Evolutionary conservation across 2,329 filamentous ascomycete genomes (phyloP).

Genomic region (Fusarium sp.): DNA sequence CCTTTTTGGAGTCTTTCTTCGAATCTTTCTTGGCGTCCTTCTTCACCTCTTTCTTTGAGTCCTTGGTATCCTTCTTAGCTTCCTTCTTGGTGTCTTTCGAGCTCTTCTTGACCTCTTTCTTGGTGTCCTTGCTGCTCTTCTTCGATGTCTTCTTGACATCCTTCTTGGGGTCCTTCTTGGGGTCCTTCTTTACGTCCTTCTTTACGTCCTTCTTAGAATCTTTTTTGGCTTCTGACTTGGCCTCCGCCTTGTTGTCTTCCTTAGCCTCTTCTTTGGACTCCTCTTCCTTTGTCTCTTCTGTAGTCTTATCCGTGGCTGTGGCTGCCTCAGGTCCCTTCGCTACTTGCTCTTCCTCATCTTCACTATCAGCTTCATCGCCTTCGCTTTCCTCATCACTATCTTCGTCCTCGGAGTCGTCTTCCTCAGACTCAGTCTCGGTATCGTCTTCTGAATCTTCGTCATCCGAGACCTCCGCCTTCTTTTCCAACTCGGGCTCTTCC

Average conservation of each 20-base stretch:
- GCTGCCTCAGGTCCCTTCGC: conserved; percentile 28
- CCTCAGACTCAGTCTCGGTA: conserved; percentile 5
- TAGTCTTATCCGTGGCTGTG: conserved; percentile 24
- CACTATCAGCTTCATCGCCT: conserved; percentile 42
- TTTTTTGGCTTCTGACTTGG: background rate
- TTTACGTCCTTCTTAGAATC: conserved; percentile 10
- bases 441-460: conserved; percentile 40
- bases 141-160: background rate
- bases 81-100: conserved; percentile 1
- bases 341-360: conserved; percentile 37
- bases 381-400: conserved; percentile 31
- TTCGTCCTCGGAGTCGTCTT: conserved; percentile 41
- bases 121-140: conserved; percentile 4
- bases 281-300: conserved; percentile 10
- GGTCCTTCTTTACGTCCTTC: background rate
- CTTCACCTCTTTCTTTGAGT: background rate
- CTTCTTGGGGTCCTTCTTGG: conserved; percentile 7
- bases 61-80: background rate
- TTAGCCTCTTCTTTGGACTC: conserved; percentile 19
- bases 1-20: conserved; percentile 6
- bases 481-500: conserved; percentile 55
- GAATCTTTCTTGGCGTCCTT: background rate
- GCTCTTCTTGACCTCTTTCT: conserved; percentile 18
- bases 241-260: background rate
- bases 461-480: conserved; percentile 48